Evolutionary conservation across 1,284 basidiomycete genomes (phyloP), one percentile per base, ranked within the genome.

Genomic region (Pterulicium gracile): DNA sequence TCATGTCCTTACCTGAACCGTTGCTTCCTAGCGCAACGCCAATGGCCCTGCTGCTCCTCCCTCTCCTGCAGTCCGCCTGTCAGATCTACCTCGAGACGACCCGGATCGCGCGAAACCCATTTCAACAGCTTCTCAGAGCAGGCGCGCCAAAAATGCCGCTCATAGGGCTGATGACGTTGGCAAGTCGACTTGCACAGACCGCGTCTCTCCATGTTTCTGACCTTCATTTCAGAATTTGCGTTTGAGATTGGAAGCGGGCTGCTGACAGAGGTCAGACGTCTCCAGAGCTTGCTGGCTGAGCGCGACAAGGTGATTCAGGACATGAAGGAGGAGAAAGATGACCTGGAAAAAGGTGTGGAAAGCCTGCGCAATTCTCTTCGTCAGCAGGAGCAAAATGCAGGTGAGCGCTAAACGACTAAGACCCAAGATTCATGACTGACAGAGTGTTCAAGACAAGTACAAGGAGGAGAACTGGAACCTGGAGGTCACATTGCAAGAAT

Each of bases 401-500:
- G 88, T 85, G 56, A 49, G 77, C 14, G 7, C 24, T 24, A 12
- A n/a, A 19, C 10, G 5, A 19, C 4, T 12, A 15, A 42, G 43
- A 13, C 39, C 24, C 49, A 40, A 47, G 18, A 27, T 54, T n/a
- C 18, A n/a, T 40, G 15, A 39, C 24, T 42, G 42, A 46, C 3
- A 50, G 18, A 18, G 24, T 20, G 51, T 49, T 42, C 47, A 55
- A 72, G 80, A 86, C 60, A 89, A 90, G 50, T 94, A 83, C 77
- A 94, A 93, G 68, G 92, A 97, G 64, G 92, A 95, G 67, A 97
- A 96, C 62, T 98, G 95, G 95, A 94, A 97, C 60, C 82, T 98
- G 52, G 93, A 98, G 68, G 89, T 97, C 42, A 78, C 78, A 18
- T 72, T 93, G 22, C 94, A 98, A 61, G 92, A 97, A 52, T 73